Conservation (phyloP, 352 stramenopile species). For the Thraustochytrium aureum region DNA sequence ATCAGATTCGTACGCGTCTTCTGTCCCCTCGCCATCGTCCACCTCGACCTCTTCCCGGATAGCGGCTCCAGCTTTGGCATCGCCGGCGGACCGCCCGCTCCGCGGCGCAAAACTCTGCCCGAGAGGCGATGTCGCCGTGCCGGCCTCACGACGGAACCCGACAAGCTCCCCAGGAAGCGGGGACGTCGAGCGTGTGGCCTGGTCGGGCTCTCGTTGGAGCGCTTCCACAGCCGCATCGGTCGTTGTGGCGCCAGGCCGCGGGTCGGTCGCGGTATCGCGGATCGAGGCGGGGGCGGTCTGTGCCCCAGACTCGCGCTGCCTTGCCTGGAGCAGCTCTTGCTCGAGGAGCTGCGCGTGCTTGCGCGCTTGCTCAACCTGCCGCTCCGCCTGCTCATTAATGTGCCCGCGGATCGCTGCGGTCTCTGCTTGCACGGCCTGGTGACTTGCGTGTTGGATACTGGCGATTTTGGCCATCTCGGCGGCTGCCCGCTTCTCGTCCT, state of each 20-base stretch:
- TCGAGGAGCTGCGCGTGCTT: background rate
- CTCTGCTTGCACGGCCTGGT: background rate
- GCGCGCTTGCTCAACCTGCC: background rate
- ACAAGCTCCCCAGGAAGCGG: background rate
- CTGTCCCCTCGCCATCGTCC: no score
- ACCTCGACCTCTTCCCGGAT: constrained; percentile 3
- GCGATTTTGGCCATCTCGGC: constrained; percentile 21
- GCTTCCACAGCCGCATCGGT: background rate
- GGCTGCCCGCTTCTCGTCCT: constrained; percentile 13
- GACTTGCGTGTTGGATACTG: constrained; percentile 18
- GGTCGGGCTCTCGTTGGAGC: background rate
- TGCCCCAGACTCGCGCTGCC: background rate
- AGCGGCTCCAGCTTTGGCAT: no score
- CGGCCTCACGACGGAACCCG: background rate
- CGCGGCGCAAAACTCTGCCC: no score
- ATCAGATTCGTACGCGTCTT: constrained; percentile 16
- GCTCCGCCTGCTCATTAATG: background rate
- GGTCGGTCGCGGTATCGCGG: constrained; percentile 13
- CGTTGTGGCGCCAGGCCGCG: background rate
- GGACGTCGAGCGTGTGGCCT: constrained; percentile 1
- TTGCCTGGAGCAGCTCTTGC: background rate
- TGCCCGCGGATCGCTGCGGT: constrained; percentile 16
- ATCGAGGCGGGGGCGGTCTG: background rate
- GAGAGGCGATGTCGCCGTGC: background rate
- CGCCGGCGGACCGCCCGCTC: no score